phyloP scores from a whole-genome alignment of 371 early-diverging fungal species.

The Rhizopus sp. region DNA sequence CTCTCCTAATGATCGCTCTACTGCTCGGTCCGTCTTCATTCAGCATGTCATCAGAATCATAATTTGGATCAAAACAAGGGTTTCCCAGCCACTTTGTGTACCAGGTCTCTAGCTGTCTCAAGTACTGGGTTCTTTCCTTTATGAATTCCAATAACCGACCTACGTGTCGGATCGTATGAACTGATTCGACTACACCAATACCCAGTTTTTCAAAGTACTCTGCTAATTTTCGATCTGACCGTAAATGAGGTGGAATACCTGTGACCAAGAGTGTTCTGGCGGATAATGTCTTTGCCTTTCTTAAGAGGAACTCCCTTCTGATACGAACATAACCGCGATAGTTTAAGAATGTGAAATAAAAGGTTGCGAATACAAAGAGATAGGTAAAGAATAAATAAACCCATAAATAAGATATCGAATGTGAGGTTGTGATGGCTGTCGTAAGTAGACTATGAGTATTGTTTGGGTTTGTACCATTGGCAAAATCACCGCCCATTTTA shows the following conservation, averaged over 20 bases:
- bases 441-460: constrained; percentile 8
- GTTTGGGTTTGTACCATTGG: constrained; percentile 29
- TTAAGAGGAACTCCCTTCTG: constrained; percentile 53
- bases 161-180: constrained; percentile 62
- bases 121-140: constrained; percentile 44
- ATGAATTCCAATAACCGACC: constrained; percentile 46
- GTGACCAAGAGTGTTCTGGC: constrained; percentile 63
- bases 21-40: constrained; percentile 26
- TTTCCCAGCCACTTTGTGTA: constrained; percentile 52
- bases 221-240: constrained; percentile 53
- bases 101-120: constrained; percentile 44
- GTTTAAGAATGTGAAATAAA: constrained; percentile 61
- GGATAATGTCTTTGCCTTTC: constrained; percentile 51
- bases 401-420: constrained; percentile 47
- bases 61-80: constrained; percentile 41
- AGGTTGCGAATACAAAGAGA: constrained; percentile 61
- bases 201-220: constrained; percentile 62
- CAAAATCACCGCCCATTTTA: constrained; percentile 48
- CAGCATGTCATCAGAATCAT: constrained; percentile 42
- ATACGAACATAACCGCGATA: constrained; percentile 61
- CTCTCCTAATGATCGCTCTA: constrained; percentile 9
- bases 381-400: constrained; percentile 66
- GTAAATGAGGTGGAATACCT: constrained; percentile 56
- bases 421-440: constrained; percentile 10
- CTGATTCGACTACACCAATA: constrained; percentile 61